A percentile compares a stretch with the other conserved stretches of the same genome.
phyloP scores from a whole-genome alignment of 1,284 basidiomycete genomes.

The Crepidotus sp. region DNA sequence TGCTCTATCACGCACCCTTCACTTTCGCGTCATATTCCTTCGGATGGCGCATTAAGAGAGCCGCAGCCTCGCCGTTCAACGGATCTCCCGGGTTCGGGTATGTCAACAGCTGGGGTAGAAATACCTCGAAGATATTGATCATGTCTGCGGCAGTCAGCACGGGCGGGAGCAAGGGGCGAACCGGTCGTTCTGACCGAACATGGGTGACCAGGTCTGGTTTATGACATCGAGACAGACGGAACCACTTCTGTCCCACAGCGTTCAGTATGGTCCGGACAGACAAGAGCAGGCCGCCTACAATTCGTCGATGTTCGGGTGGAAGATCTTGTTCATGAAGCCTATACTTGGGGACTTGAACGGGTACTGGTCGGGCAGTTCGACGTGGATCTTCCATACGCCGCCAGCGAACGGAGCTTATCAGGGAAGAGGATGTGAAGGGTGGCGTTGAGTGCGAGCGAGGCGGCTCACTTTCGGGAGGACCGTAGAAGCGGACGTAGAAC shows the following conservation, averaged over 20 bases:
- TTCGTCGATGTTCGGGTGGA: slow-evolving; percentile 98
- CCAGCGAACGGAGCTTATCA: slow-evolving; percentile 84
- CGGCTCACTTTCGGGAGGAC: slow-evolving; percentile 85
- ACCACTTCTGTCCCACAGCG: slow-evolving; percentile 57
- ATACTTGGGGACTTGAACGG: slow-evolving; percentile 99
- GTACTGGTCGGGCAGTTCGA: slow-evolving; percentile 98
- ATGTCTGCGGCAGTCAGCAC: slow-evolving; percentile 56
- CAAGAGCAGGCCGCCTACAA: slow-evolving; percentile 50
- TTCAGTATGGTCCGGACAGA: slow-evolving; percentile 5
- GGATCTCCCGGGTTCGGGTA: slow-evolving; percentile 99
- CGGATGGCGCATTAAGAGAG: slow-evolving; percentile 92
- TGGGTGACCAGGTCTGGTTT: slow-evolving; percentile 99
- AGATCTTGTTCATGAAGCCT: slow-evolving; percentile 99
- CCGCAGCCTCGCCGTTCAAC: slow-evolving; percentile 94
- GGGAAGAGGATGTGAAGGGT: slow-evolving; percentile 8
- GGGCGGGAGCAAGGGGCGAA: background rate
- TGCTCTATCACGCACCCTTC: slow-evolving; percentile 51
- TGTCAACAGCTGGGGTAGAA: slow-evolving; percentile 91
- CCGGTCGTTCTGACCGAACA: slow-evolving; percentile 70
- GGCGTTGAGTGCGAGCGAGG: slow-evolving; percentile 4
- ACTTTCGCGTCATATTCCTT: slow-evolving; percentile 92
- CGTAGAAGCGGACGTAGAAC: slow-evolving; percentile 94
- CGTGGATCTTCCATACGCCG: slow-evolving; percentile 98
- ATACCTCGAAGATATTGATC: slow-evolving; percentile 99
- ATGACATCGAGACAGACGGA: slow-evolving; percentile 96